These are phyloP conservation scores for Aspergillus fijiensis DNA, from an alignment of 2,329 filamentous ascomycete genomes.

Conservation along the genomic window DNA sequence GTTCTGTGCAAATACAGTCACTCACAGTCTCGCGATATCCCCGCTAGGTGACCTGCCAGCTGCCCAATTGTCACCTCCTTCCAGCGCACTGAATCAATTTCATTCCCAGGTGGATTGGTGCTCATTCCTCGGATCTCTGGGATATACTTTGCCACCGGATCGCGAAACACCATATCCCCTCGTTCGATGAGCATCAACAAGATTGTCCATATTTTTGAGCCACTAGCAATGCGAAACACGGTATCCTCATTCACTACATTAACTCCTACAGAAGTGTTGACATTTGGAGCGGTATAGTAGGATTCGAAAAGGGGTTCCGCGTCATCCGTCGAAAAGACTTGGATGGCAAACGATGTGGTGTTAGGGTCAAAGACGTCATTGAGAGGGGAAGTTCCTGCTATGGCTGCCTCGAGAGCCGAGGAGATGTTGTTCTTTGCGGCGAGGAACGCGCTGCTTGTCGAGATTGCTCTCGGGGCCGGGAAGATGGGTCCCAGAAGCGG, in stretches of 20 bases:
- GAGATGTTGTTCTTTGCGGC: background rate
- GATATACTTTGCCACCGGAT: slow-evolving; percentile 27
- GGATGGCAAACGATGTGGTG: slow-evolving; percentile 40
- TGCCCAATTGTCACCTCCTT: slow-evolving; percentile 39
- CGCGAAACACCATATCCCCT: slow-evolving; percentile 20
- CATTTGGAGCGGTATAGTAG: slow-evolving; percentile 36
- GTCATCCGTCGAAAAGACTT: slow-evolving; percentile 40
- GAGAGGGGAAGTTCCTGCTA: background rate
- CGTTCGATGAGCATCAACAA: slow-evolving; percentile 34
- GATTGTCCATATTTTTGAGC: slow-evolving; percentile 47
- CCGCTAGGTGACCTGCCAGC: slow-evolving; percentile 39
- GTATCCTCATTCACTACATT: slow-evolving; percentile 41
- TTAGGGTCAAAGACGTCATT: background rate
- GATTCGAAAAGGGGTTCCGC: slow-evolving; percentile 23
- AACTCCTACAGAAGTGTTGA: slow-evolving; percentile 32
- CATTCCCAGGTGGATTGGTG: slow-evolving; percentile 7
- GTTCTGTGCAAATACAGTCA: background rate
- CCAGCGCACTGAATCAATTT: slow-evolving; percentile 31
- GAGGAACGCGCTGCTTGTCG: background rate
- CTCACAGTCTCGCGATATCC: slow-evolving; percentile 22
- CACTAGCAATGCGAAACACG: slow-evolving; percentile 46
- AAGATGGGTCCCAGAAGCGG: slow-evolving; percentile 4
- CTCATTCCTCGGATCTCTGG: slow-evolving; percentile 20
- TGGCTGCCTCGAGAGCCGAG: background rate
- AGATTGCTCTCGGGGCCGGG: background rate